Percentiles rank a stretch among this genome's conserved stretches.
Conservation (phyloP, 2,329 filamentous ascomycete species). For the Aureobasidium musti region DNA sequence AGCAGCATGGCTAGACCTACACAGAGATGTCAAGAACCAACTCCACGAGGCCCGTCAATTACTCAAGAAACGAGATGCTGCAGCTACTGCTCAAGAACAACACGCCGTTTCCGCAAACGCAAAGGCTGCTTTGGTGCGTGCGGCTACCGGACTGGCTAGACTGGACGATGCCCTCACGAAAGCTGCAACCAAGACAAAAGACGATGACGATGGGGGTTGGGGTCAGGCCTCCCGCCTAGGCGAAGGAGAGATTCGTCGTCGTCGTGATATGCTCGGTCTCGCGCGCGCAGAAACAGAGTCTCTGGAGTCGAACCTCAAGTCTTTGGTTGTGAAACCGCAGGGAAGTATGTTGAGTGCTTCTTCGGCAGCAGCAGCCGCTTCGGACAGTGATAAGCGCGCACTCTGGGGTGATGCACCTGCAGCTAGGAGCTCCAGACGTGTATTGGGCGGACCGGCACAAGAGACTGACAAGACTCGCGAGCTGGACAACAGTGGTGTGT, state of each 20-base stretch:
- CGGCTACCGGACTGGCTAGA: constrained; percentile 62
- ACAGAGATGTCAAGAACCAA: constrained; percentile 70
- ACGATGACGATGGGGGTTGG: constrained; percentile 42
- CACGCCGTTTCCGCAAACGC: constrained; percentile 66
- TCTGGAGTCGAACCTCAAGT: constrained; percentile 70
- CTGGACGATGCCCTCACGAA: constrained; percentile 66
- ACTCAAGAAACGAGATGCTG: constrained; percentile 68
- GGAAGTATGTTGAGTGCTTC: constrained; percentile 35
- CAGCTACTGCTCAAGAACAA: constrained; percentile 59
- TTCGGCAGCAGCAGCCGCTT: constrained; percentile 41
- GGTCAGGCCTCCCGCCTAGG: constrained; percentile 58
- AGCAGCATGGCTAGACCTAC: constrained; percentile 73
- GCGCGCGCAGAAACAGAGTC: constrained; percentile 74
- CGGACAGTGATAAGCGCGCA: constrained; percentile 41
- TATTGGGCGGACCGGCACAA: constrained; percentile 66
- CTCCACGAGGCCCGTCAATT: constrained; percentile 67
- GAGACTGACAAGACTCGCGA: constrained; percentile 78
- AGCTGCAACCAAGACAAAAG: constrained; percentile 49
- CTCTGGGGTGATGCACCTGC: constrained; percentile 40
- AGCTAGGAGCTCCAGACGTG: constrained; percentile 55
- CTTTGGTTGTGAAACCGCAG: constrained; percentile 56
- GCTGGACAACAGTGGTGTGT: constrained; percentile 71
- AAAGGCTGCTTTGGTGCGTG: constrained; percentile 70
- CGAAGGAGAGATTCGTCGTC: constrained; percentile 71
- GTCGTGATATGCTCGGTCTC: constrained; percentile 68